A percentile compares a stretch with the other conserved stretches of the same genome.
These are phyloP conservation scores for Beauveria caledonica DNA, from an alignment of 2,329 filamentous ascomycete species.

Conservation along the genomic window DNA sequence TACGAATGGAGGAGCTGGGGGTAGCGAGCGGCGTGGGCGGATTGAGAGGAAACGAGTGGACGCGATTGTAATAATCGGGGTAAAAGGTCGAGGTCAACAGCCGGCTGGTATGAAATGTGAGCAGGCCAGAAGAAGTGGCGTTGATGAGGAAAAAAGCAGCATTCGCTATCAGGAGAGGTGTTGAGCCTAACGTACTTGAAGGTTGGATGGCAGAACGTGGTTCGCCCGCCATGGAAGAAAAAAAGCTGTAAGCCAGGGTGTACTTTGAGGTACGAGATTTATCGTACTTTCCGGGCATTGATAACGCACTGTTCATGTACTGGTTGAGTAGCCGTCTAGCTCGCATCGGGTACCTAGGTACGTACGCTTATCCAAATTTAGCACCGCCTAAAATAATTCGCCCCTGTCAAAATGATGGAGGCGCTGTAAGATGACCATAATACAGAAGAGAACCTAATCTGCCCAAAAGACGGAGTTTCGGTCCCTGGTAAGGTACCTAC, in stretches of 20 bases:
- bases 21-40: conserved; percentile 3
- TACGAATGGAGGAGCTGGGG: not conserved
- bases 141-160: conserved; percentile 5
- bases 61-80: conserved; percentile 1
- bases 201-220: conserved; percentile 3
- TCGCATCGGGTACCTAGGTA: not conserved
- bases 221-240: conserved; percentile 4
- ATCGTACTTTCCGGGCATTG: not conserved
- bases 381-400: not conserved
- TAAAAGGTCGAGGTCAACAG: not conserved
- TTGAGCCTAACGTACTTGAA: not conserved
- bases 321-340: not conserved
- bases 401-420: not conserved
- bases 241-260: not conserved
- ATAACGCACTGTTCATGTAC: not conserved
- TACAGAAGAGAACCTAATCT: not conserved
- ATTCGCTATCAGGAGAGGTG: conserved; percentile 3
- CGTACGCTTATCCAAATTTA: conserved; percentile 6
- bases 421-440: not conserved
- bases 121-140: not conserved
- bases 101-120: not conserved
- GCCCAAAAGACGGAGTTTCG: not conserved
- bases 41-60: conserved; percentile 5
- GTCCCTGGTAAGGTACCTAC: too few relatives aligned
- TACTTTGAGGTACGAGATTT: not conserved